Base-by-base conservation (phyloP, 495 filamentous ascomycete species). In the Penicillium steckii region DNA sequence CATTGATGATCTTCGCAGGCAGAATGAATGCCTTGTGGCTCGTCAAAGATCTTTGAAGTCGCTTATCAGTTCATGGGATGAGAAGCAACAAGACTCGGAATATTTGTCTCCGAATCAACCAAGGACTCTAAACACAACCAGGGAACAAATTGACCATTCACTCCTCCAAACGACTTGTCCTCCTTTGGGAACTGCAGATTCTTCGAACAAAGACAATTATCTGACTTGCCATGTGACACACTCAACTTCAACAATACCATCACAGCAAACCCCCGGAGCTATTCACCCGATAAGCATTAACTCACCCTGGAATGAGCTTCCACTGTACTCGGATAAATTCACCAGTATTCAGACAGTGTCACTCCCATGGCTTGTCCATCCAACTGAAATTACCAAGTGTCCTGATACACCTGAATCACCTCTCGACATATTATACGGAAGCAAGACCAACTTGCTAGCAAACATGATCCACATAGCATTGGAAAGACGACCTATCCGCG, bases 371-470 rank as follows among this genome's bases (percentile, higher is more conserved):
- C 37, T 67, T 10, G 17, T 24, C 8, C 45, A 57, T 18, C 60
- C 50, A 21, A 62, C 62, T 0, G 40, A 44, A 1, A 62, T 70
- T 13, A 26, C 25, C 2, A 13, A 43, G 2, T 66, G 55, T 10
- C 64, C 67, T 3, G 58, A 62, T 19, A 47, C 44, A 3, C 61
- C 60, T 4, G 19, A 48, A 10, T 66, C 66, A 0, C 64, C 67
- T 2, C 50, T 69, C 1, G 64, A 65, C 15, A 37, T 70, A 9
- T 29, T 69, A 1, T 67, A 69, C 24, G 66, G 66, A 18, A 61
- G 56, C 12, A 60, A 61, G 17, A 56, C 57, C 18, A 69, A 67
- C 47, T 33, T 29, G 8, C 48, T 69, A 10, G 66, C 66, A 23
- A 48, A 69, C 19, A 53, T 59, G 47, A 63, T 67, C 21, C 57